A percentile compares a stretch with the other conserved stretches of the same genome.
Conservation (phyloP, 1,139 yeast species). For the Geotrichum candidum region DNA sequence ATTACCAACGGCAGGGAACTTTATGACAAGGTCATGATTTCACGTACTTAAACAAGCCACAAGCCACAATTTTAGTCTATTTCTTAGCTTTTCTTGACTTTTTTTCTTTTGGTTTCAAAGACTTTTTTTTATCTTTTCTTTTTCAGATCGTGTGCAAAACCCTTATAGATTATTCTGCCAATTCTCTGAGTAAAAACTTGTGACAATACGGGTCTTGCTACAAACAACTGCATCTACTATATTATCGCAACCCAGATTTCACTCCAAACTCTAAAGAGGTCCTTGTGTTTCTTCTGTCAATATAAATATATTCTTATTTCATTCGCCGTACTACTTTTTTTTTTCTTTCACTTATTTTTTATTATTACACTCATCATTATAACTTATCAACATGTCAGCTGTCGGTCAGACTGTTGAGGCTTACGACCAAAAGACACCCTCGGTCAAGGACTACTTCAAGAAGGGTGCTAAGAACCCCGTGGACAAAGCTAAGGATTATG, state of each 20-base stretch:
- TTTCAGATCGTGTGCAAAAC: neutral
- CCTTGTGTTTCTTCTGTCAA: neutral
- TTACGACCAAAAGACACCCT: neutral
- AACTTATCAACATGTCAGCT: neutral
- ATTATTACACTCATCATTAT: neutral
- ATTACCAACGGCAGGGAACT: neutral
- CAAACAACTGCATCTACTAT: neutral
- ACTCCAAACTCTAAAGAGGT: neutral
- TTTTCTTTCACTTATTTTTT: neutral
- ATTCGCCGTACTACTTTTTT: neutral
- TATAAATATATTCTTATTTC: neutral
- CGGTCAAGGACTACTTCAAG: neutral
- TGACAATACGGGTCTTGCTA: neutral
- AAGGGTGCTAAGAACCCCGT: neutral
- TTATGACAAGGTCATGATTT: no score
- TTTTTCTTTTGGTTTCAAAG: neutral
- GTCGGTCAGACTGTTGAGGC: neutral
- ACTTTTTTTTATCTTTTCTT: neutral
- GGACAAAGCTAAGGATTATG: neutral
- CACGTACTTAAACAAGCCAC: neutral
- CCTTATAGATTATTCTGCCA: neutral
- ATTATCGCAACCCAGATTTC: neutral
- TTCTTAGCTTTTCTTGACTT: neutral
- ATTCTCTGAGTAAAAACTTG: neutral
- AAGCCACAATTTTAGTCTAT: neutral